These are phyloP conservation scores for Gremmenia infestans DNA, from an alignment of 2,329 filamentous ascomycete species.

Conservation along the genomic window DNA sequence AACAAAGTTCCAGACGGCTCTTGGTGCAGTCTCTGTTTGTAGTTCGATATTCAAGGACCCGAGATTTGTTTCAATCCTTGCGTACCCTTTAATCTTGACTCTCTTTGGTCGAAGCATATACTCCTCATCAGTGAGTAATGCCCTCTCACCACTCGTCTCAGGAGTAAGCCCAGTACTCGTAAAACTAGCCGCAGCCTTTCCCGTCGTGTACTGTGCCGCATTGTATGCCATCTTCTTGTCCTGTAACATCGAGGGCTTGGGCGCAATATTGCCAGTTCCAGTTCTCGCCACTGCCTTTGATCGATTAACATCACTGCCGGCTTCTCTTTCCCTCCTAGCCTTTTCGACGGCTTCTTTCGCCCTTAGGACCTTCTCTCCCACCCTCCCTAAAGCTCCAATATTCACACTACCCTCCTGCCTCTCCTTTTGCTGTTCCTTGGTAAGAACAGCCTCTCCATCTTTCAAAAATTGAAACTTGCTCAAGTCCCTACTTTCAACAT, in stretches of 20 bases:
- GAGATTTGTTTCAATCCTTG: constrained; percentile 78
- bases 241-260: constrained; percentile 42
- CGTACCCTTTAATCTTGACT: constrained; percentile 87
- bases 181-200: constrained; percentile 86
- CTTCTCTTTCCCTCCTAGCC: constrained; percentile 69
- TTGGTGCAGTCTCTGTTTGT: constrained; percentile 84
- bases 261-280: constrained; percentile 28
- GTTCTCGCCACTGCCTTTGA: constrained; percentile 37
- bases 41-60: constrained; percentile 86
- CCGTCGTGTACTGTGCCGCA: constrained; percentile 84
- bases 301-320: constrained; percentile 53
- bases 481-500: constrained; percentile 74
- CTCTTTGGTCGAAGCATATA: constrained; percentile 91
- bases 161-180: constrained; percentile 92
- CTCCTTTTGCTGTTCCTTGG: constrained; percentile 65
- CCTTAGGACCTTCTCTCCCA: constrained; percentile 76
- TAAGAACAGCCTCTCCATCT: constrained; percentile 68
- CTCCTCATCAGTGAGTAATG: constrained; percentile 85
- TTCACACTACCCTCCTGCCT: constrained; percentile 68
- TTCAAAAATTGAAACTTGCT: constrained; percentile 85
- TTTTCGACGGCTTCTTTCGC: constrained; percentile 93
- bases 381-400: constrained; percentile 69
- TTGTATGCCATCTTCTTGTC: constrained; percentile 69
- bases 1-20: constrained; percentile 96
- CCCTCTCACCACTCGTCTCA: constrained; percentile 81